These are phyloP conservation scores for Neurospora tetraspora DNA, from an alignment of 495 filamentous ascomycete species.

Conservation along the genomic window DNA sequence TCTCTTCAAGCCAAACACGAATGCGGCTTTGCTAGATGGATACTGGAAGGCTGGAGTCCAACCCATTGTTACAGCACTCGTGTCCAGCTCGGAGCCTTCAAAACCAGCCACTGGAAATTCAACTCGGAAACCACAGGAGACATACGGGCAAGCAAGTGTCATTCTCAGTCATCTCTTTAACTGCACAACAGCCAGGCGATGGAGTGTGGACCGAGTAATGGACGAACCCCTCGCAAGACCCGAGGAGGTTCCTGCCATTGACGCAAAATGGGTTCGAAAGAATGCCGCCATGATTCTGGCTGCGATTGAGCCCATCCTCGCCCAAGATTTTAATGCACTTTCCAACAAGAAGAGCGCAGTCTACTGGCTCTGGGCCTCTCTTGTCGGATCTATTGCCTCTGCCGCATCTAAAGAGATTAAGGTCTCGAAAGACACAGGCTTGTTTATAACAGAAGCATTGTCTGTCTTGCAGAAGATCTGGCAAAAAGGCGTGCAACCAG, in stretches of 20 bases:
- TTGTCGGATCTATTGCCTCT: constrained; percentile 58
- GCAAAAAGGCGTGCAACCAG: constrained; percentile 26
- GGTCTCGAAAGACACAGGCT: constrained; percentile 69
- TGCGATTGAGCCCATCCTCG: constrained; percentile 54
- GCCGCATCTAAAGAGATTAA: constrained; percentile 87
- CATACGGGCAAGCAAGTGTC: constrained; percentile 43
- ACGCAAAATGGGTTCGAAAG: constrained; percentile 80
- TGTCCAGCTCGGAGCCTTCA: constrained; percentile 1
- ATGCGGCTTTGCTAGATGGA: constrained; percentile 50
- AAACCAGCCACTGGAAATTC: background rate
- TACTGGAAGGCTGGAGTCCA: constrained; percentile 74
- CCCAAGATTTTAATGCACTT: constrained; percentile 42
- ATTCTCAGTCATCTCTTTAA: constrained; percentile 63
- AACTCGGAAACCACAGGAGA: constrained; percentile 11
- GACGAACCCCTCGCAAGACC: constrained; percentile 45
- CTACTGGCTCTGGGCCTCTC: constrained; percentile 54
- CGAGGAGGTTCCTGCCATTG: constrained; percentile 67
- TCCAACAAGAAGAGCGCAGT: constrained; percentile 35
- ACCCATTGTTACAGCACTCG: constrained; percentile 32
- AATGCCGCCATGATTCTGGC: constrained; percentile 50
- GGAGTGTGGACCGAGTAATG: constrained; percentile 62
- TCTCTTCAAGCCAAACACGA: constrained; percentile 59
- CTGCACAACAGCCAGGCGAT: constrained; percentile 51
- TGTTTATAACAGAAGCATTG: constrained; percentile 63
- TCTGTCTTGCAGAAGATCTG: constrained; percentile 59